Evolutionary conservation across 1,139 yeast species (phyloP).

Genomic region (Yamadazyma diospyri): DNA sequence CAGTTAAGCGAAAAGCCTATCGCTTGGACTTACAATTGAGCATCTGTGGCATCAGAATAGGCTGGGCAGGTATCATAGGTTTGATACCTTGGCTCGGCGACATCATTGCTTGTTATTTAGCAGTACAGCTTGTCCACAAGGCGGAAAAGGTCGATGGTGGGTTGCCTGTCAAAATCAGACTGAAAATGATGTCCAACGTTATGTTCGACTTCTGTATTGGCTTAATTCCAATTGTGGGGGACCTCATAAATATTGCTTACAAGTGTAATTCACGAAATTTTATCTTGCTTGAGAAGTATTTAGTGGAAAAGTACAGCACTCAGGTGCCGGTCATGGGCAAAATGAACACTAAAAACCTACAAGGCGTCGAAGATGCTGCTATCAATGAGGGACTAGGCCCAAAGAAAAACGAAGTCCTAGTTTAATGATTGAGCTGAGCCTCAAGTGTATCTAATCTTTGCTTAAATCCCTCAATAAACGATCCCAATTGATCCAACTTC

Average conservation of each 20-base stretch:
- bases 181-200: slow-evolving; percentile 58
- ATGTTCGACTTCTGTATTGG: slow-evolving; percentile 66
- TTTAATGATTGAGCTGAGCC: slow-evolving; percentile 4
- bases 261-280: slow-evolving; percentile 76
- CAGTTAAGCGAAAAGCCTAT: slow-evolving; percentile 60
- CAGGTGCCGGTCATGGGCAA: slow-evolving; percentile 4
- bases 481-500: slow-evolving; percentile 62
- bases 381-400: slow-evolving; percentile 2
- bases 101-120: slow-evolving; percentile 46
- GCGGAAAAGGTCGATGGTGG: slow-evolving; percentile 65
- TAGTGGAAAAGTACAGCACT: slow-evolving; percentile 40
- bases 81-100: slow-evolving; percentile 67
- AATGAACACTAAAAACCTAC: slow-evolving; percentile 3
- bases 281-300: slow-evolving; percentile 54
- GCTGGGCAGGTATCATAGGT: slow-evolving; percentile 73
- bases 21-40: slow-evolving; percentile 61
- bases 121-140: slow-evolving; percentile 44
- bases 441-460: slow-evolving; percentile 26
- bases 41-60: slow-evolving; percentile 62
- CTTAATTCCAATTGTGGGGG: slow-evolving; percentile 72
- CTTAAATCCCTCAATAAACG: slow-evolving; percentile 43
- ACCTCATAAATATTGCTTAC: slow-evolving; percentile 61
- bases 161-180: slow-evolving; percentile 46
- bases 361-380: slow-evolving; percentile 3
- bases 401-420: slow-evolving; percentile 5